These are phyloP conservation scores for Magnaporthiopsis incrustans DNA, from an alignment of 2,329 filamentous ascomycete genomes.

Conservation along the genomic window DNA sequence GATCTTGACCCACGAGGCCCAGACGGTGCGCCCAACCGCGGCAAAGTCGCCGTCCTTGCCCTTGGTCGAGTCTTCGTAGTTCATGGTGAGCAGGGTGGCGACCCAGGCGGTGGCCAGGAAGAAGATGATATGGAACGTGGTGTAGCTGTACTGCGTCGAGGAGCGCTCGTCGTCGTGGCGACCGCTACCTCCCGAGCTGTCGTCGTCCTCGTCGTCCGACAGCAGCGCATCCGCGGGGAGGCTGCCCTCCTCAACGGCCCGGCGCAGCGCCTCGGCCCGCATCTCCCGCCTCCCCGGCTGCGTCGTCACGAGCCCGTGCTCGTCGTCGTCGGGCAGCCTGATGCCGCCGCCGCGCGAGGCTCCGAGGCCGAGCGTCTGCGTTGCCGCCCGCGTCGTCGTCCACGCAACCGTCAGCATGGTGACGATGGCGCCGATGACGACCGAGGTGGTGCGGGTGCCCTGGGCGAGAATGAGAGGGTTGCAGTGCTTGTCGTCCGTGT, in stretches of 20 bases:
- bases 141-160: conserved; percentile 92
- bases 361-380: conserved; percentile 73
- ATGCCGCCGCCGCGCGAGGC: conserved; percentile 47
- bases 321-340: conserved; percentile 57
- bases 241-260: conserved; percentile 86
- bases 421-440: conserved; percentile 87
- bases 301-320: conserved; percentile 76
- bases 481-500: conserved; percentile 84
- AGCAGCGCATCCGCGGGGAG: conserved; percentile 85
- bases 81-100: conserved; percentile 75
- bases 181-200: conserved; percentile 55
- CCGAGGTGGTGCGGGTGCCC: conserved; percentile 80
- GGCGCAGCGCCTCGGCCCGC: conserved; percentile 82
- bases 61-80: conserved; percentile 56
- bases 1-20: conserved; percentile 99
- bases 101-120: conserved; percentile 95
- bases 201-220: conserved; percentile 57
- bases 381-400: conserved; percentile 92
- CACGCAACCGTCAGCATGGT: conserved; percentile 97
- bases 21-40: conserved; percentile 89
- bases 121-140: conserved; percentile 95
- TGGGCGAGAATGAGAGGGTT: conserved; percentile 84
- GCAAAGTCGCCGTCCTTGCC: conserved; percentile 62
- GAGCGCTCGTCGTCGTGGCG: conserved; percentile 81
- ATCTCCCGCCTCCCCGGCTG: conserved; percentile 84